phyloP scores from a whole-genome alignment of 2,329 filamentous ascomycete species.

The Xylariaceae sp. region DNA sequence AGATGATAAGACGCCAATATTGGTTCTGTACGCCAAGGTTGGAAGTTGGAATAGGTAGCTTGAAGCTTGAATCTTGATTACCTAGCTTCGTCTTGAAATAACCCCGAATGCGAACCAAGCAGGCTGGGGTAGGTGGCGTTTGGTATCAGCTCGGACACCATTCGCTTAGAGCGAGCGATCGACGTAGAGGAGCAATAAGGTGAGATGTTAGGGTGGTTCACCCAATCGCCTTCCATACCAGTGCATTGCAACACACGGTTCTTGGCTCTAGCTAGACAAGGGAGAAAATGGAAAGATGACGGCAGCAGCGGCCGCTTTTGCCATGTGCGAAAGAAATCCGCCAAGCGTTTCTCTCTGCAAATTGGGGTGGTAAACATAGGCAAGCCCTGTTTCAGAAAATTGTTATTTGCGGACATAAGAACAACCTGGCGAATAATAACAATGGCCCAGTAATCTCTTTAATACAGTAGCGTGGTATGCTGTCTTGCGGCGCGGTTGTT shows the following conservation, averaged over 20 bases:
- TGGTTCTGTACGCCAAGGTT: constrained; percentile 5
- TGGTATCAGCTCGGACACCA: constrained; percentile 16
- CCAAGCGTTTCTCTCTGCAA: constrained; percentile 8
- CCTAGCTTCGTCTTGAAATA: constrained; percentile 20
- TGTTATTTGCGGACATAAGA: constrained; percentile 22
- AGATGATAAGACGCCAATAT: not conserved
- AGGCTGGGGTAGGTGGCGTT: constrained; percentile 23
- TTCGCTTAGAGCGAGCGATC: constrained; percentile 26
- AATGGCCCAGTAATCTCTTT: not conserved
- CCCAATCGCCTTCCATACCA: constrained; percentile 21
- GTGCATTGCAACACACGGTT: constrained; percentile 21
- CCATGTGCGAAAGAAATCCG: constrained; percentile 19
- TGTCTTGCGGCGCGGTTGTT: constrained; percentile 14
- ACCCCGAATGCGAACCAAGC: constrained; percentile 11
- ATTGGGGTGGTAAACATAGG: constrained; percentile 1
- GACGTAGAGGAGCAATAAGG: constrained; percentile 30
- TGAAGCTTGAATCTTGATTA: constrained; percentile 14
- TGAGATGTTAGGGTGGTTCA: constrained; percentile 15
- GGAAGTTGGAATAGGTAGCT: too few species aligned
- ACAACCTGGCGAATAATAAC: constrained; percentile 9
- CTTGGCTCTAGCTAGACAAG: constrained; percentile 1
- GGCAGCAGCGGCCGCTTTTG: constrained; percentile 19
- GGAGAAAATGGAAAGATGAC: constrained; percentile 19
- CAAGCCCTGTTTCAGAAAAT: constrained; percentile 24
- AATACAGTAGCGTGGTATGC: constrained; percentile 6